A percentile compares a stretch with the other conserved stretches of the same genome.
Conservation (phyloP, 441 rosid species). For the Sinapis alba region DNA sequence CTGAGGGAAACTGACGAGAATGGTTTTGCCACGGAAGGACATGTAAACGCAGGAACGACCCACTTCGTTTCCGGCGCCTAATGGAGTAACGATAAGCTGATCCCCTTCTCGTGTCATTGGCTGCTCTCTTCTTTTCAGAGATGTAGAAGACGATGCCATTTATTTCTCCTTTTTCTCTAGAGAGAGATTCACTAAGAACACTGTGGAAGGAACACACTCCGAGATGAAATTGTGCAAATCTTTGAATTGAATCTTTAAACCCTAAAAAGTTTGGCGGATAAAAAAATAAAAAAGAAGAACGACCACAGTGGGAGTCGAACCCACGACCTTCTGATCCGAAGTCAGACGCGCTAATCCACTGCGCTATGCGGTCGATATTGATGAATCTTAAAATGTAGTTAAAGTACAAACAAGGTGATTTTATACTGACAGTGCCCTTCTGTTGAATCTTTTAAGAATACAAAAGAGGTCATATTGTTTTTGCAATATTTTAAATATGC, state of each 20-base stretch:
- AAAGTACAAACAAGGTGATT: background rate
- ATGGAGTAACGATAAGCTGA: slow-evolving; percentile 69
- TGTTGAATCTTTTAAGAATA: background rate
- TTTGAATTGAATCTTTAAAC: background rate
- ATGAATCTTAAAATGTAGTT: too few relatives aligned
- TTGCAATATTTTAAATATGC: too few relatives aligned
- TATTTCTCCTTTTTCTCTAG: background rate
- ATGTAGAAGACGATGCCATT: slow-evolving; percentile 29
- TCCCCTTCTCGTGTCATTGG: slow-evolving; percentile 71
- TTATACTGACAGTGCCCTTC: slow-evolving; percentile 43
- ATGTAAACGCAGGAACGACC: slow-evolving; percentile 89
- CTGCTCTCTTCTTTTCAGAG: slow-evolving; percentile 63
- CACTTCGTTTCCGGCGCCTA: slow-evolving; percentile 94
- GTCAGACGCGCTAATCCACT: slow-evolving; percentile 99
- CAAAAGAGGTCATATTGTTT: background rate
- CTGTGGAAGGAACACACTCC: background rate
- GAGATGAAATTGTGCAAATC: background rate
- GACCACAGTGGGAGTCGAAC: slow-evolving; percentile 99
- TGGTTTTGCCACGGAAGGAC: slow-evolving; percentile 79
- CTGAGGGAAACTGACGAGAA: slow-evolving; percentile 47
- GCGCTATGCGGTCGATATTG: slow-evolving; percentile 92
- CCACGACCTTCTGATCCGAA: slow-evolving; percentile 99
- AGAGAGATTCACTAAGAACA: background rate
- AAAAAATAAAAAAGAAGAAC: background rate
- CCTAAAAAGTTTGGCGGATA: background rate